These are phyloP conservation scores for Colletotrichum zoysiae DNA, from an alignment of 2,329 filamentous ascomycete genomes.

Conservation along the genomic window DNA sequence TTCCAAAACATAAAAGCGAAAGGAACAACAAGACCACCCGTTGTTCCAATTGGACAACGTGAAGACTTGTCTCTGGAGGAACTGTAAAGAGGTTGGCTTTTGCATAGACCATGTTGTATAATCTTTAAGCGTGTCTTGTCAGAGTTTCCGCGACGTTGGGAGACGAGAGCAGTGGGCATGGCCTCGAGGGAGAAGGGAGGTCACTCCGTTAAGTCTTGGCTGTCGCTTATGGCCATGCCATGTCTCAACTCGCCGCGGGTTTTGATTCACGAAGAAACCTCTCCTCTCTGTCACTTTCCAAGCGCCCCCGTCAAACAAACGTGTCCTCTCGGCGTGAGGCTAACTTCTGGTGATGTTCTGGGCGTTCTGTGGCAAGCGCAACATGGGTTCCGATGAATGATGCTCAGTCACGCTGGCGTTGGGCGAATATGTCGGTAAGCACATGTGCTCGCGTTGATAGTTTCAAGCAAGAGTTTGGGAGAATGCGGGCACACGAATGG, in stretches of 20 bases:
- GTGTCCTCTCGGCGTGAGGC: background rate
- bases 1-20: slow-evolving; percentile 17
- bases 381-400: background rate
- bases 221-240: background rate
- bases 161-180: background rate
- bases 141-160: background rate
- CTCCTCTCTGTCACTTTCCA: slow-evolving; percentile 27
- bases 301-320: background rate
- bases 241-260: background rate
- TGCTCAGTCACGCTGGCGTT: background rate
- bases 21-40: background rate
- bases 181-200: slow-evolving; percentile 1
- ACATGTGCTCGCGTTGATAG: too few species aligned
- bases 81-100: background rate
- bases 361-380: background rate
- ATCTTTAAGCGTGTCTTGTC: background rate
- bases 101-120: slow-evolving; percentile 18
- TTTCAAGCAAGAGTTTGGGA: background rate
- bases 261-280: slow-evolving; percentile 23
- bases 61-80: slow-evolving; percentile 7
- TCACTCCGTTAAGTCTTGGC: background rate
- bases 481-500: background rate
- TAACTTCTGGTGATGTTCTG: background rate
- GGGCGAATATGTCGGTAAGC: background rate
- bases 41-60: background rate